Percentiles rank a stretch among this genome's conserved stretches.
phyloP scores from a whole-genome alignment of 1,139 yeast species.

The Groenewaldozyma auringiensis region DNA sequence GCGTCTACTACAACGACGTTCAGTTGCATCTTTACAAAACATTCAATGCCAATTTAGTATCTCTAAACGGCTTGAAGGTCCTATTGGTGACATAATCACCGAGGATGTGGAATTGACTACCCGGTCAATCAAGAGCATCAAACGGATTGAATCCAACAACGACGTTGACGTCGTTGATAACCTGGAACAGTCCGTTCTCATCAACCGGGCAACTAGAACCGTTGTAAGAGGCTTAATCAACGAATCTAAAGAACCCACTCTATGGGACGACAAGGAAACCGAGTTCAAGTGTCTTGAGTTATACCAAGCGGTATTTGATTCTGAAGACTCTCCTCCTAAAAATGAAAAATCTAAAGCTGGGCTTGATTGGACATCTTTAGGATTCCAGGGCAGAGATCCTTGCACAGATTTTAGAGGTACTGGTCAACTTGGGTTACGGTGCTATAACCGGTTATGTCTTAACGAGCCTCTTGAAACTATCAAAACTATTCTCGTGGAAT shows the following conservation, averaged over 20 bases:
- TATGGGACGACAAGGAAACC: slow-evolving; percentile 1
- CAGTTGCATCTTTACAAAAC: background rate
- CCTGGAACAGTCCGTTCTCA: background rate
- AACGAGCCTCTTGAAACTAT: slow-evolving; percentile 14
- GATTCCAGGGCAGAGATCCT: slow-evolving; percentile 35
- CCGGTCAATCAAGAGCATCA: background rate
- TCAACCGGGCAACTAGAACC: background rate
- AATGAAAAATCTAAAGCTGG: slow-evolving; percentile 10
- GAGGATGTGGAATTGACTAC: background rate
- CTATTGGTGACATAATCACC: background rate
- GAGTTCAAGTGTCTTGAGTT: slow-evolving; percentile 11
- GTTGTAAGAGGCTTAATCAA: background rate
- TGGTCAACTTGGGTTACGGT: slow-evolving; percentile 29
- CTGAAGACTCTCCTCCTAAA: background rate
- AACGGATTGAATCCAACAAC: background rate
- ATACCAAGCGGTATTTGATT: background rate
- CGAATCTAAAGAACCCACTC: background rate
- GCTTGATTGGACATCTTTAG: slow-evolving; percentile 31
- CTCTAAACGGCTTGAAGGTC: background rate
- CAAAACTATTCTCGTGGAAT: slow-evolving; percentile 18
- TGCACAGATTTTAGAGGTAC: slow-evolving; percentile 33
- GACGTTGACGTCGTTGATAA: background rate
- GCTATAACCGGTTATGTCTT: slow-evolving; percentile 22
- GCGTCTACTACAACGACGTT: background rate
- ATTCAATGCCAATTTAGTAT: background rate